Conservation (phyloP, 75 land plant genomes). For the Gnetum montanum region DNA sequence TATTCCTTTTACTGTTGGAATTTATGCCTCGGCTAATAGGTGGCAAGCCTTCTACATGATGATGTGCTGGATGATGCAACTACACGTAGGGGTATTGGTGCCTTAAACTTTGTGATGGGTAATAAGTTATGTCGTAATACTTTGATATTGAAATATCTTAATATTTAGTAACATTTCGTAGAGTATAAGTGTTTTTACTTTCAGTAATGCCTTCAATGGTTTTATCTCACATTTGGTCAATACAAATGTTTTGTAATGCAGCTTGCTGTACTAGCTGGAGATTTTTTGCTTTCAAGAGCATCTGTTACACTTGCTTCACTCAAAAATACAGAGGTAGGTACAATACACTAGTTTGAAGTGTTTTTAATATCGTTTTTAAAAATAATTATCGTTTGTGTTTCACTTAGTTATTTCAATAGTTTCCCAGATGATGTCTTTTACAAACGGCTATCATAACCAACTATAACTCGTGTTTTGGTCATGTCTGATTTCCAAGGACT, state of each 20-base stretch:
- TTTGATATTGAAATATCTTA: background rate
- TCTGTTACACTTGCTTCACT: constrained; percentile 78
- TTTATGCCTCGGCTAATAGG: no score
- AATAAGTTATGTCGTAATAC: constrained; percentile 52
- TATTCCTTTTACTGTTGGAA: no score
- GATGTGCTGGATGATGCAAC: constrained; percentile 95
- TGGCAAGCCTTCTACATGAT: constrained; percentile 96
- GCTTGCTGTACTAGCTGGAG: constrained; percentile 94
- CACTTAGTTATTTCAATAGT: no score
- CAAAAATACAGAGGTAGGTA: constrained; percentile 71
- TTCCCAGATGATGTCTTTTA: no score
- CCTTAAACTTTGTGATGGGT: constrained; percentile 87
- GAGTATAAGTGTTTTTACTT: background rate
- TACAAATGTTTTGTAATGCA: constrained; percentile 16
- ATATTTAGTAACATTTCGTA: background rate
- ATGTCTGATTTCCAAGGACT: no score
- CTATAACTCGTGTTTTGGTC: no score
- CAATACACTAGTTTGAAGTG: background rate
- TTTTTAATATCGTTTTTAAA: no score
- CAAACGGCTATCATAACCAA: no score
- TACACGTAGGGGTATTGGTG: constrained; percentile 82
- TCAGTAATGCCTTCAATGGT: background rate
- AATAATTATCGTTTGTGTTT: no score
- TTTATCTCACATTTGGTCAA: background rate
- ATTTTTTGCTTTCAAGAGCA: constrained; percentile 91